Percentiles rank a stretch among this genome's conserved stretches.
phyloP scores from a whole-genome alignment of 345 rosid species.

The Boechera stricta region DNA sequence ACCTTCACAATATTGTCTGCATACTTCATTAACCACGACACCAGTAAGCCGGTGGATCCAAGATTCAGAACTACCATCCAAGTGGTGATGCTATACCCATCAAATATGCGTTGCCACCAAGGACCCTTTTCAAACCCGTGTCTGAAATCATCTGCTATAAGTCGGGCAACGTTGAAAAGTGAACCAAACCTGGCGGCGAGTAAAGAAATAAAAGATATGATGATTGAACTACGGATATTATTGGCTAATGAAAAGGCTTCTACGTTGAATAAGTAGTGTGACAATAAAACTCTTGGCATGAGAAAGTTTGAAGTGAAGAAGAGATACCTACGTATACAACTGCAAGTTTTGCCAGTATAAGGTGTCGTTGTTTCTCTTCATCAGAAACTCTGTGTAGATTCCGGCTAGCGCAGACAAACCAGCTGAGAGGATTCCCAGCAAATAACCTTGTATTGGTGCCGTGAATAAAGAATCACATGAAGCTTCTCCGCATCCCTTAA shows the following conservation, averaged over 20 bases:
- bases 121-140: constrained; percentile 87
- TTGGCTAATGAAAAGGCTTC: not conserved
- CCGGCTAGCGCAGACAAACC: constrained; percentile 94
- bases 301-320: constrained; percentile 43
- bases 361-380: constrained; percentile 95
- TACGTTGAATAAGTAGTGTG: constrained; percentile 2
- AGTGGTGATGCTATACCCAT: constrained; percentile 78
- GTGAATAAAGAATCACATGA: constrained; percentile 86
- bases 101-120: constrained; percentile 90
- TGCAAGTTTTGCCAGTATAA: constrained; percentile 96
- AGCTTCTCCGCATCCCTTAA: constrained; percentile 88
- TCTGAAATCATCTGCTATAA: constrained; percentile 84
- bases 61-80: constrained; percentile 89
- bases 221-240: not conserved
- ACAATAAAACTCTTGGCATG: constrained; percentile 6
- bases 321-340: constrained; percentile 85
- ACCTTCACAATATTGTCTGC: constrained; percentile 98
- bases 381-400: constrained; percentile 91
- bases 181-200: constrained; percentile 68
- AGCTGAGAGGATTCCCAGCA: constrained; percentile 87
- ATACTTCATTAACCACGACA: constrained; percentile 91
- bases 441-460: constrained; percentile 88
- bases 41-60: constrained; percentile 81
- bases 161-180: constrained; percentile 82
- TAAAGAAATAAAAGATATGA: not conserved